phyloP scores from a whole-genome alignment of 164 flowering plant genomes.

The Buxus sempervirens region DNA sequence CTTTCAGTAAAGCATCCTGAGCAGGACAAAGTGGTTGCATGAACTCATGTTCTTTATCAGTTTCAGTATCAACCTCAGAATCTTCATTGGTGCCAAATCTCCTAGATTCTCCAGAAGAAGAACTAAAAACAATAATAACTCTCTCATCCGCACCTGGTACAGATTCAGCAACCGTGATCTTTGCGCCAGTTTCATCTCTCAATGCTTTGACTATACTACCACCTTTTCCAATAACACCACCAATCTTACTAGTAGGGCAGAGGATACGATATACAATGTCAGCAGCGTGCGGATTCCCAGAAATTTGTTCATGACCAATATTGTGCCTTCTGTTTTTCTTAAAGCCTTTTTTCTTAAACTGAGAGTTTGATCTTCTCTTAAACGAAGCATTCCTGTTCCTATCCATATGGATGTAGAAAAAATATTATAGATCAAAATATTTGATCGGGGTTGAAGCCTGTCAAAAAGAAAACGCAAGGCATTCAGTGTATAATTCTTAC shows the following conservation, averaged over 20 bases:
- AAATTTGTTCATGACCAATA: slow-evolving; percentile 28
- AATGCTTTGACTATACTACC: slow-evolving; percentile 58
- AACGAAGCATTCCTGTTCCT: slow-evolving; percentile 32
- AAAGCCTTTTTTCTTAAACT: slow-evolving; percentile 38
- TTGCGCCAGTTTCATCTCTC: slow-evolving; percentile 66
- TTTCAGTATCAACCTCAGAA: slow-evolving; percentile 12
- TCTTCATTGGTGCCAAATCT: slow-evolving; percentile 22
- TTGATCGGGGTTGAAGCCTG: slow-evolving; percentile 8
- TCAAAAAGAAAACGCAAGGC: not conserved
- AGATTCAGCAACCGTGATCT: slow-evolving; percentile 64
- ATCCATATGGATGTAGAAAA: slow-evolving; percentile 37
- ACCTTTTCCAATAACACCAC: slow-evolving; percentile 74
- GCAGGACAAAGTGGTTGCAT: slow-evolving; percentile 61
- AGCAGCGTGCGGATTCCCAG: slow-evolving; percentile 23
- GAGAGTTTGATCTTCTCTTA: slow-evolving; percentile 31
- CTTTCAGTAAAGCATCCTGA: slow-evolving; percentile 68
- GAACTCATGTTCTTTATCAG: slow-evolving; percentile 31
- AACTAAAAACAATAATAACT: slow-evolving; percentile 54
- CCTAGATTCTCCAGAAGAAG: slow-evolving; percentile 30
- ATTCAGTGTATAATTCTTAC: too few species aligned
- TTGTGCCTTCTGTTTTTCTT: slow-evolving; percentile 31
- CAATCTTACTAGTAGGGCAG: slow-evolving; percentile 59
- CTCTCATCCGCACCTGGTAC: slow-evolving; percentile 72
- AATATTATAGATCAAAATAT: not conserved
- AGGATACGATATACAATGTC: slow-evolving; percentile 67